phyloP scores from a whole-genome alignment of 31 red algal genomes.

The Endocladia muricata region DNA sequence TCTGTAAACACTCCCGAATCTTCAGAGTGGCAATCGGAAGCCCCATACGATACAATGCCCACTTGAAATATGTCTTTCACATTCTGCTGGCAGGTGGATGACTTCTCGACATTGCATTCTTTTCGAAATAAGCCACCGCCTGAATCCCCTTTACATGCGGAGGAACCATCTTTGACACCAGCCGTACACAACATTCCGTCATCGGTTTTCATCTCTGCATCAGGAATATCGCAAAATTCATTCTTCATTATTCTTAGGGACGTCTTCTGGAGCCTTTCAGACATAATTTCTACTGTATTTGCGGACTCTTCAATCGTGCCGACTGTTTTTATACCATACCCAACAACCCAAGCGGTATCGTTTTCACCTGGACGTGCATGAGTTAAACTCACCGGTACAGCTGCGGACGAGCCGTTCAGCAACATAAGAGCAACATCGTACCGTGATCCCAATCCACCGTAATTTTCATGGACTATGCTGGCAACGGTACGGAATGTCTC shows the following conservation, averaged over 20 bases:
- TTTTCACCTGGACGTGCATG: conserved; percentile 21
- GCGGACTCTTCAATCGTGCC: conserved; percentile 62
- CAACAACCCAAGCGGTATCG: conserved; percentile 59
- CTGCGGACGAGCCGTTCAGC: conserved; percentile 37
- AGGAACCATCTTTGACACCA: conserved; percentile 51
- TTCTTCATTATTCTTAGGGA: conserved; percentile 37
- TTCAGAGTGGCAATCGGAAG: conserved; percentile 61
- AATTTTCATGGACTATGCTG: conserved; percentile 54
- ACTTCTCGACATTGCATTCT: not conserved
- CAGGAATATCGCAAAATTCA: conserved; percentile 59
- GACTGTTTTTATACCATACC: conserved; percentile 64
- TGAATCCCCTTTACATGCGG: conserved; percentile 67
- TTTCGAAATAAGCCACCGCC: conserved; percentile 58
- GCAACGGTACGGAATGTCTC: conserved; percentile 54
- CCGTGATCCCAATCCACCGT: conserved; percentile 63
- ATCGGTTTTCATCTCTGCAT: conserved; percentile 30
- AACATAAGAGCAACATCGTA: conserved; percentile 64
- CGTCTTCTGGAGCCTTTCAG: conserved; percentile 71
- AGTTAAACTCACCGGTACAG: conserved; percentile 42
- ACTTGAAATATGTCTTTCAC: conserved; percentile 35
- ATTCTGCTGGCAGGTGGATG: not conserved
- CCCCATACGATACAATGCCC: conserved; percentile 68
- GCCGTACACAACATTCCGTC: conserved; percentile 70
- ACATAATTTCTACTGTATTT: conserved; percentile 48
- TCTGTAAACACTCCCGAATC: conserved; percentile 82